A percentile compares a stretch with the other conserved stretches of the same genome.
These are phyloP conservation scores for Malus sylvestris DNA, from an alignment of 306 rosid species.

Conservation along the genomic window DNA sequence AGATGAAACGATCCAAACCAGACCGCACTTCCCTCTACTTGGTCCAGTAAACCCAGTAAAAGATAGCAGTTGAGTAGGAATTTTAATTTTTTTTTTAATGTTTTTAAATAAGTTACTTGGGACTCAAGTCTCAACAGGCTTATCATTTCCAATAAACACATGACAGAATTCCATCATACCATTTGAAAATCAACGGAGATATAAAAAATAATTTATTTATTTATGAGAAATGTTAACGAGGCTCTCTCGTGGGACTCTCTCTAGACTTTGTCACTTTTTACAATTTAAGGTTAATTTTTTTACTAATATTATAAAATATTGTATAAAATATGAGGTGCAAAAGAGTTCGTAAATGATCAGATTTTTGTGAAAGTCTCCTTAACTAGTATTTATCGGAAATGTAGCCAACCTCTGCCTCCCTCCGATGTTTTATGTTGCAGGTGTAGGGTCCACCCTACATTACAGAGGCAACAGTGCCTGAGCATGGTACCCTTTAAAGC, in stretches of 20 bases:
- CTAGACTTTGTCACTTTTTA: no score
- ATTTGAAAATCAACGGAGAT: background rate
- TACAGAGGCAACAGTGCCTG: background rate
- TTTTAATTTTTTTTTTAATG: no score
- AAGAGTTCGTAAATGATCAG: accelerated
- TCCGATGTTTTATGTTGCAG: no score
- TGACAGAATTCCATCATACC: background rate
- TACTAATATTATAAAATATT: no score
- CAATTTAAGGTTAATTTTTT: no score
- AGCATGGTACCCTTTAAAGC: background rate
- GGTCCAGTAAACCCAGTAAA: background rate
- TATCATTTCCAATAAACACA: background rate
- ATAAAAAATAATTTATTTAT: no score
- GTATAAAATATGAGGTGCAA: accelerated
- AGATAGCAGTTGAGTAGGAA: no score
- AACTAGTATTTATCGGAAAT: no score
- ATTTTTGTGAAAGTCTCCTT: no score
- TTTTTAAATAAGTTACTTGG: background rate
- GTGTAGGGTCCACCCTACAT: background rate
- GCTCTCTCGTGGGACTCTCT: accelerated
- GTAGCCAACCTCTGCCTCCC: no score
- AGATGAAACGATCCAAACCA: no score
- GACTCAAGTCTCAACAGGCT: background rate
- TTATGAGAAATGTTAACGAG: no score
- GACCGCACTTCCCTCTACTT: background rate